A percentile compares a stretch with the other conserved stretches of the same genome.
Conservation (phyloP, 2,329 filamentous ascomycete genomes). For the Allantophomopsis cytisporea region DNA sequence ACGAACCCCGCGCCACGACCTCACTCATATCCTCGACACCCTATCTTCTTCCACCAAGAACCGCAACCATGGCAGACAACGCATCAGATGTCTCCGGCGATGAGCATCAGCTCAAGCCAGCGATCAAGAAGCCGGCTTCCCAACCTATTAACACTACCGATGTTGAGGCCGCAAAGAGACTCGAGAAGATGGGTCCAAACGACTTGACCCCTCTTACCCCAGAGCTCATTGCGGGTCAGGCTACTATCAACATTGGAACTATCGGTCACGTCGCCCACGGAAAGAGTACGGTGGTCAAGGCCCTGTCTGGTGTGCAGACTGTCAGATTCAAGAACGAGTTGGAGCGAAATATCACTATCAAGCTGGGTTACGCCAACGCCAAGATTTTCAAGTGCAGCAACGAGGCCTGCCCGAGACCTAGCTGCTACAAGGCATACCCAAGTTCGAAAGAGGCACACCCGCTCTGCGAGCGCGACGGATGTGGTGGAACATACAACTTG, state of each 20-base stretch:
- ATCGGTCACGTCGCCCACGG: conserved; percentile 98
- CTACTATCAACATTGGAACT: conserved; percentile 97
- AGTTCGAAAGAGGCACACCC: conserved; percentile 98
- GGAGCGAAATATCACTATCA: conserved; percentile 99
- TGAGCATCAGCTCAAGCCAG: conserved; percentile 63
- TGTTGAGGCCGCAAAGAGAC: conserved; percentile 81
- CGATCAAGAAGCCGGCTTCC: conserved; percentile 65
- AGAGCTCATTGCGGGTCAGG: conserved; percentile 95
- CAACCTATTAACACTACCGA: conserved; percentile 43
- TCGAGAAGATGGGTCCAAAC: conserved; percentile 34
- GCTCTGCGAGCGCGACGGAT: conserved; percentile 87
- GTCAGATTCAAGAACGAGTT: conserved; percentile 99
- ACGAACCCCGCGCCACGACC: too few species aligned
- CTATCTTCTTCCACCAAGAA: background rate
- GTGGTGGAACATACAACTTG: conserved; percentile 74
- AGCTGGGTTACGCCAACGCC: conserved; percentile 97
- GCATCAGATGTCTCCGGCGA: conserved; percentile 34
- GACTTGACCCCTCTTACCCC: conserved; percentile 81
- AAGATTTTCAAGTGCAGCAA: conserved; percentile 99
- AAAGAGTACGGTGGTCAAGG: conserved; percentile 97
- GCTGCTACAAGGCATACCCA: conserved; percentile 94
- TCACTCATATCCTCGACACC: too few species aligned
- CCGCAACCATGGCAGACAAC: conserved; percentile 21
- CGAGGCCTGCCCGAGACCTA: conserved; percentile 76
- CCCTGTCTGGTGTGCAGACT: conserved; percentile 96